Conservation (phyloP, 2,329 filamentous ascomycete genomes). For the Davidsoniella virescens region DNA sequence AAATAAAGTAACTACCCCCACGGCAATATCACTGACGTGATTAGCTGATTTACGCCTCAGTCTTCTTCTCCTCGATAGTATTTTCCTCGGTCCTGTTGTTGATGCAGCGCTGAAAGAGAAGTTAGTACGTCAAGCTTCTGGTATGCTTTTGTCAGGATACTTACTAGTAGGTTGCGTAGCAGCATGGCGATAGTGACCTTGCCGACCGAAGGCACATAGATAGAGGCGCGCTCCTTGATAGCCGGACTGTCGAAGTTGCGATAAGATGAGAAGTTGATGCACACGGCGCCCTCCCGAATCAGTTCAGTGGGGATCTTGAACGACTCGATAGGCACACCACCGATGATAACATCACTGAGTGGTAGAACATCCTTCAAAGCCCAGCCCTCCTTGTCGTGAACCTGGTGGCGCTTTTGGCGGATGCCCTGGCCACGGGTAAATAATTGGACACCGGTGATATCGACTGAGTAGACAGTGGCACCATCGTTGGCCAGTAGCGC, state of each 20-base stretch:
- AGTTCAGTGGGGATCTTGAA: slow-evolving; percentile 81
- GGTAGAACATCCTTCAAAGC: slow-evolving; percentile 66
- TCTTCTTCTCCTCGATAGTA: slow-evolving; percentile 14
- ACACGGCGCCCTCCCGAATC: slow-evolving; percentile 82
- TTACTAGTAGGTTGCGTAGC: slow-evolving; percentile 72
- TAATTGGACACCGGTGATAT: slow-evolving; percentile 78
- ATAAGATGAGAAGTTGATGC: slow-evolving; percentile 94
- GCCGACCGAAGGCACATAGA: slow-evolving; percentile 92
- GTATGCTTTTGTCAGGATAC: slow-evolving; percentile 21
- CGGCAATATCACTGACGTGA: too few species aligned
- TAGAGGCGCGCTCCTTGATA: slow-evolving; percentile 88
- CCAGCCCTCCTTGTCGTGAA: slow-evolving; percentile 68
- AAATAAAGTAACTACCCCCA: too few species aligned
- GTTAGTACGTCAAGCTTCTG: slow-evolving; percentile 16
- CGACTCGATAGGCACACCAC: slow-evolving; percentile 70
- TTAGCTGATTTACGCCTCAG: neutral
- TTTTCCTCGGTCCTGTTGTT: slow-evolving; percentile 27
- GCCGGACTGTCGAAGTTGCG: slow-evolving; percentile 78
- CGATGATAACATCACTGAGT: slow-evolving; percentile 85
- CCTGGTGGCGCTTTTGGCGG: slow-evolving; percentile 70
- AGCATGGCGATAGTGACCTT: slow-evolving; percentile 94
- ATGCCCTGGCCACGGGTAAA: slow-evolving; percentile 85
- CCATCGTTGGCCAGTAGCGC: slow-evolving; percentile 92
- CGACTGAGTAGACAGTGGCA: slow-evolving; percentile 86
- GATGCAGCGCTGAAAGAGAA: slow-evolving; percentile 28